A percentile compares a stretch with the other conserved stretches of the same genome.
phyloP scores from a whole-genome alignment of 1,284 basidiomycete genomes.

The Neotropicomus parvogracilis region DNA sequence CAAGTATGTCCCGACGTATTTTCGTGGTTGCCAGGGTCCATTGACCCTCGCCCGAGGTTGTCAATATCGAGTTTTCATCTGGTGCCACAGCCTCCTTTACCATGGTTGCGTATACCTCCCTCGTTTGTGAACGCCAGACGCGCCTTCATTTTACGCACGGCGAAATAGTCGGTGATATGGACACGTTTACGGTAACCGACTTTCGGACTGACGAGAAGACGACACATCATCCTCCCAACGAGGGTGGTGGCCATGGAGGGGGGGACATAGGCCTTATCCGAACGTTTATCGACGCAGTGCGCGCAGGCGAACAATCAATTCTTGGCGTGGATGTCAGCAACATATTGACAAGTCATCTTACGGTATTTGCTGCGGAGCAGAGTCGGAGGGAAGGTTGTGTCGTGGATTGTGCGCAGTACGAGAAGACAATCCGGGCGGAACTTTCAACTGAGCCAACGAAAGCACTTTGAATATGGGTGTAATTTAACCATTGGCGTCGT shows the following conservation, averaged over 20 bases:
- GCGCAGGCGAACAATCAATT: conserved; percentile 53
- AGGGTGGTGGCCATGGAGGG: conserved; percentile 75
- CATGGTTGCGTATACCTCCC: conserved; percentile 72
- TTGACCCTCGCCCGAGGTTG: conserved; percentile 43
- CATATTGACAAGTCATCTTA: conserved; percentile 72
- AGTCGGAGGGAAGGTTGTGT: conserved; percentile 65
- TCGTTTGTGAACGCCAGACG: conserved; percentile 72
- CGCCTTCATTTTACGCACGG: conserved; percentile 78
- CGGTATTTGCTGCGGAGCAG: conserved; percentile 81
- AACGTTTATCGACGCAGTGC: conserved; percentile 72
- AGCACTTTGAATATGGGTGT: not conserved
- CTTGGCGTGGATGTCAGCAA: conserved; percentile 68
- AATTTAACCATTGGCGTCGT: not conserved
- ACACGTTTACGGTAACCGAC: conserved; percentile 69
- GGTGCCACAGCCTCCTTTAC: conserved; percentile 78
- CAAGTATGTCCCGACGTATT: conserved; percentile 38
- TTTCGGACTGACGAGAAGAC: conserved; percentile 58
- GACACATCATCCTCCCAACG: conserved; percentile 47
- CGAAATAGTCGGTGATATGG: conserved; percentile 82
- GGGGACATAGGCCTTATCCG: conserved; percentile 73
- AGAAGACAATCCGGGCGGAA: conserved; percentile 44
- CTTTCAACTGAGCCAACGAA: conserved; percentile 5
- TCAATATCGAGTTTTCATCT: conserved; percentile 77
- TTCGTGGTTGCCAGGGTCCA: not conserved
- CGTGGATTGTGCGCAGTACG: conserved; percentile 62